Evolutionary conservation across 495 filamentous ascomycete species (phyloP), one percentile per base, ranked within the genome.

Genomic region (Hyaloscypha finlandica): DNA sequence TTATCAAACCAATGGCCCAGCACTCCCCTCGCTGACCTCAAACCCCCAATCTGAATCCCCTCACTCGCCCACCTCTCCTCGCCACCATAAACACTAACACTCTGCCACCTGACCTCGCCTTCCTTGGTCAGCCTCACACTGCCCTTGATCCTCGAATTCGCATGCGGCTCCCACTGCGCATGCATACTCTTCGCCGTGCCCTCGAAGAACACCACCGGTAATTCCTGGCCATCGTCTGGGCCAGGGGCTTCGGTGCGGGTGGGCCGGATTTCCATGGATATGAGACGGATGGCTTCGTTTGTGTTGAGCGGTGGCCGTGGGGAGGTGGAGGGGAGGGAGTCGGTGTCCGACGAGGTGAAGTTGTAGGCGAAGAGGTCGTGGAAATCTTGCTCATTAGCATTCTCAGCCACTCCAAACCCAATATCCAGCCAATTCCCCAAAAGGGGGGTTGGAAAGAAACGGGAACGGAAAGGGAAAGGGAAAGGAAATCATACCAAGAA

Each of bases 1-100:
- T 83, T 87, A 64, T 90, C 88, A 68, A 90, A 90, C 88, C 88
- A 90, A 37, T 80, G 86, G 11, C 88, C 88, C 11, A 88, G 39
- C 2, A 89, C 83, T 6, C 88, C 88, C 35, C 87, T 76, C 14
- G 81, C 83, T 3, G 86, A 85, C 53, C 73, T 71, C 6, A 81
- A 66, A 1, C 88, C 88, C 9, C 88, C 88, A 20, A 90, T 67
- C 75, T 91, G 88, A 3, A 91, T 78, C 11, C 86, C 83, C 76
- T 91, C 88, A 71, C 86, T 88, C 5, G 81, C 77, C 88, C 88
- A 91, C 20, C 86, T 73, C 71, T 89, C 85, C 64, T 85, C 80
- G 22, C 71, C 87, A 59, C 81, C 74, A 63, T 87, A 88, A 22
- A 89, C 79, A 3, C 86, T 88, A 61, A 83, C 84, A 0, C 83